Evolutionary conservation across 2,329 filamentous ascomycete species (phyloP), one percentile per base, ranked within the genome.

Genomic region (Neoarthrinium moseri): DNA sequence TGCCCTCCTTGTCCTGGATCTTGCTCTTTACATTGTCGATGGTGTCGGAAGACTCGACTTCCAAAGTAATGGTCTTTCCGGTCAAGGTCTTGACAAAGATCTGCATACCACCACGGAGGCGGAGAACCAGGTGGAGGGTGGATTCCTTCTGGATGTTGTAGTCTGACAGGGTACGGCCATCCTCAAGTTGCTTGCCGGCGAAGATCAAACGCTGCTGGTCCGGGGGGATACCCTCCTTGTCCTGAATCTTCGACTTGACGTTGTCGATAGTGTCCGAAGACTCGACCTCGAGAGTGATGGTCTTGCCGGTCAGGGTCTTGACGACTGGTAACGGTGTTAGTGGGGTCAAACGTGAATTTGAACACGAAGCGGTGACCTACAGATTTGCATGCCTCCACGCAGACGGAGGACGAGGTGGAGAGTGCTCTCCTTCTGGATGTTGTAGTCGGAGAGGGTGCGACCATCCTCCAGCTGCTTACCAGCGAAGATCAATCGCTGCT

Each of bases 111-210:
- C 87, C 87, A 71, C 87, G 86, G 5, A 92, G 82, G 64, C 88
- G 85, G 20, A 92, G 83, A 37, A 92, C 88, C 46, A 92, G 66
- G 66, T 92, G 88, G 1, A 92, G 78, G 0, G 89, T 92, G 1
- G 84, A 88, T 64, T 92, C 89, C 74, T 92, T 92, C 69, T 97
- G 92, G 37, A 96, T 96, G 75, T 96, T 96, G 83, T 96, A 96
- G 67, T 96, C 92, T 41, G 83, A 87, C 1, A 96, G 77, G 1
- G 91, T 96, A 18, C 91, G 88, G 39, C 91, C 91, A 58, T 96
- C 91, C 66, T 96, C 90, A 1, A 96, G 73, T 69, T 96, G 90
- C 81, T 96, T 96, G 49, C 91, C 91, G 38, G 91, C 90, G 53
- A 95, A 95, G 64, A 96, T 95, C 11, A 96, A 74, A 60, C 91